Evolutionary conservation across 352 stramenopile species (phyloP).

Genomic region (Pythium guiyangense): DNA sequence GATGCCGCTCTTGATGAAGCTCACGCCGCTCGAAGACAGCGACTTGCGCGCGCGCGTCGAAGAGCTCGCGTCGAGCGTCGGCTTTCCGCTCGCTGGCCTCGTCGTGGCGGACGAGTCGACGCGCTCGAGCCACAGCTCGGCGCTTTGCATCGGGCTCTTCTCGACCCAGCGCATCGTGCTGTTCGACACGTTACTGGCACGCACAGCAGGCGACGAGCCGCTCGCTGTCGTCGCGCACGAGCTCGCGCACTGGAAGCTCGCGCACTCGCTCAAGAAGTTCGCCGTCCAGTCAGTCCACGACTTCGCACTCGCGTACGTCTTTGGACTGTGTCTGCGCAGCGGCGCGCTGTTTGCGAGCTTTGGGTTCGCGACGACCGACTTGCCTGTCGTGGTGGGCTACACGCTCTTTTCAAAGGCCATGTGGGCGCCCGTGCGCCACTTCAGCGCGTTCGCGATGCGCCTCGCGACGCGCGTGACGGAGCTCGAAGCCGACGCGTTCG

Average conservation of each 20-base stretch:
- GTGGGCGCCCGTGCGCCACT: conserved; percentile 73
- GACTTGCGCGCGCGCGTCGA: conserved; percentile 91
- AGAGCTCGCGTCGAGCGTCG: conserved; percentile 82
- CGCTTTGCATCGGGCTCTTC: conserved; percentile 91
- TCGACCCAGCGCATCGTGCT: conserved; percentile 97
- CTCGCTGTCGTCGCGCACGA: conserved; percentile 96
- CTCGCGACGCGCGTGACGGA: conserved; percentile 75
- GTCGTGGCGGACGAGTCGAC: conserved; percentile 98
- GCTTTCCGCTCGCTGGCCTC: conserved; percentile 96
- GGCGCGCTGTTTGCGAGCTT: conserved; percentile 68
- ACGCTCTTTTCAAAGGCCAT: conserved; percentile 80
- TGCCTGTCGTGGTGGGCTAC: conserved; percentile 77
- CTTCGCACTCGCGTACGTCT: conserved; percentile 72
- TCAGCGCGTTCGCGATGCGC: conserved; percentile 65
- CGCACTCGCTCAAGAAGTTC: conserved; percentile 93
- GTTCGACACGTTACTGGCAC: conserved; percentile 96
- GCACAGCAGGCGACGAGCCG: conserved; percentile 91
- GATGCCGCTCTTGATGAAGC: conserved; percentile 98
- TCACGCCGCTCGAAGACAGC: conserved; percentile 82
- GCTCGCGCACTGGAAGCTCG: conserved; percentile 95
- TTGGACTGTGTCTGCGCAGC: conserved; percentile 78
- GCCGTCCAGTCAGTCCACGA: conserved; percentile 89
- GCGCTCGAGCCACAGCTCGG: conserved; percentile 90
- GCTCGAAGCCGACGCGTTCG: conserved; percentile 93
- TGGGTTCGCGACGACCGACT: conserved; percentile 43